A percentile compares a stretch with the other conserved stretches of the same genome.
Evolutionary conservation across 331 rosid species (phyloP).

Genomic region (Prunus yedoensis): DNA sequence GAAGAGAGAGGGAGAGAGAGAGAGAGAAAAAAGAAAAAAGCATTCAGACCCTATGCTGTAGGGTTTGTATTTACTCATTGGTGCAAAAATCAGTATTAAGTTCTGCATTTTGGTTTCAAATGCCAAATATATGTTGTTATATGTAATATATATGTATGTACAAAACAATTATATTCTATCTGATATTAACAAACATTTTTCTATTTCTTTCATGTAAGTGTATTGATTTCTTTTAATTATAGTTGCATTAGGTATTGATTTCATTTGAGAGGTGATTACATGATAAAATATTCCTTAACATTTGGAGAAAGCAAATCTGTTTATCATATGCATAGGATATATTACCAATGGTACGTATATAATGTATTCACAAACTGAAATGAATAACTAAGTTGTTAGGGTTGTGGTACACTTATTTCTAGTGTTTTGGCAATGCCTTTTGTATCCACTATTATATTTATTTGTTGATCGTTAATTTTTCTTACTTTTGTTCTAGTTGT

Average conservation of each 20-base stretch:
- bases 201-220: background rate
- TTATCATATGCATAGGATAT: background rate
- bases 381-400: background rate
- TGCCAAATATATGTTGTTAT: background rate
- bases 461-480: conserved; percentile 1
- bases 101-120: background rate
- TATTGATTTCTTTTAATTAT: background rate
- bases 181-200: no score
- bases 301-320: background rate
- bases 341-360: background rate
- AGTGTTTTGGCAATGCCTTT: background rate
- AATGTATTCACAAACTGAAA: background rate
- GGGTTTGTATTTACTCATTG: background rate
- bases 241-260: background rate
- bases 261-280: background rate
- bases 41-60: background rate
- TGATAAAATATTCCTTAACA: background rate
- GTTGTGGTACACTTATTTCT: background rate
- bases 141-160: background rate
- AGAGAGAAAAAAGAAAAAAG: background rate
- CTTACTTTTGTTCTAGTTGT: conserved; percentile 28
- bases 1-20: background rate
- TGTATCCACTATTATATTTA: conserved; percentile 12
- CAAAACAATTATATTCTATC: background rate
- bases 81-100: background rate